Evolutionary conservation across 129 eudicot species (phyloP).

Genomic region (Erigeron canadensis): DNA sequence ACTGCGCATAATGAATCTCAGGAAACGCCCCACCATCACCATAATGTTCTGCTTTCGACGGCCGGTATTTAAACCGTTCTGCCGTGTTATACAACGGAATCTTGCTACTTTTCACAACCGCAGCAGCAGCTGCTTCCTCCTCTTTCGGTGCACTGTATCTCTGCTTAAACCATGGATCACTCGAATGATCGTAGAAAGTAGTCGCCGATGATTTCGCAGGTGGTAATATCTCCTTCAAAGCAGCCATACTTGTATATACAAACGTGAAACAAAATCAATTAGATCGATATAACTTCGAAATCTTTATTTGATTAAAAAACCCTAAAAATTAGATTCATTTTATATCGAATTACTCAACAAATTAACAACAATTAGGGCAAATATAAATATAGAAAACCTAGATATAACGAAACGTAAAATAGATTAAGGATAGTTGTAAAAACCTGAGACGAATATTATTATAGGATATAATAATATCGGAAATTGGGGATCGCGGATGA

Average conservation of each 20-base stretch:
- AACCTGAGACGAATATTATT: background rate
- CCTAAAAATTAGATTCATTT: too few relatives aligned
- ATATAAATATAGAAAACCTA: too few relatives aligned
- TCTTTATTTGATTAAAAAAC: too few relatives aligned
- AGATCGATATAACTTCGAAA: too few relatives aligned
- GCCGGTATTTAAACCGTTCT: constrained; percentile 52
- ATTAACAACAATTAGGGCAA: too few relatives aligned
- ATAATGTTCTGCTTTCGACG: constrained; percentile 67
- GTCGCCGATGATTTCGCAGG: constrained; percentile 55
- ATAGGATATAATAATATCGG: background rate
- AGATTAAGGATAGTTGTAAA: background rate
- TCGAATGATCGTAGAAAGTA: constrained; percentile 63
- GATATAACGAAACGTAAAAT: background rate
- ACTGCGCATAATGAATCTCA: constrained; percentile 72
- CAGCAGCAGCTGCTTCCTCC: constrained; percentile 44
- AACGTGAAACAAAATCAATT: background rate
- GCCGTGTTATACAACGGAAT: constrained; percentile 61
- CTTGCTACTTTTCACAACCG: constrained; percentile 32
- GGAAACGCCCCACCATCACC: constrained; percentile 95
- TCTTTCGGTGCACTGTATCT: constrained; percentile 56
- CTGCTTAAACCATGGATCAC: constrained; percentile 86
- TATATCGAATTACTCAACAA: too few relatives aligned
- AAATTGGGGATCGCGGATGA: too few relatives aligned
- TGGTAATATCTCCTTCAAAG: constrained; percentile 68
- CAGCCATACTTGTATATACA: constrained; percentile 44